phyloP scores from a whole-genome alignment of 2,329 filamentous ascomycete genomes.

The Alternaria triticimaculans region DNA sequence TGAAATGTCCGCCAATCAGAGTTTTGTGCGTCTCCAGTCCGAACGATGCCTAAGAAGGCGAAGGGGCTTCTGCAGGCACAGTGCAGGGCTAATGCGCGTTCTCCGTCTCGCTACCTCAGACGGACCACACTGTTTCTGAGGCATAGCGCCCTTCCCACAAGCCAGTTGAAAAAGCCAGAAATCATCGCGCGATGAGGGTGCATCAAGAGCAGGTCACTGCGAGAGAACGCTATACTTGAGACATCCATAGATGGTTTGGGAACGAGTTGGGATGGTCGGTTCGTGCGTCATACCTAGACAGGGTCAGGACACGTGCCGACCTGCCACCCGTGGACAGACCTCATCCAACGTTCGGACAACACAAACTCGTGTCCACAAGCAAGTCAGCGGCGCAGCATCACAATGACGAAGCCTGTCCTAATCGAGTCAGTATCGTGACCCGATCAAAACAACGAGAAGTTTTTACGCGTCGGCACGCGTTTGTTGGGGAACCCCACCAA shows the following conservation, averaged over 20 bases:
- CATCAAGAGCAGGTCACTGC: background rate
- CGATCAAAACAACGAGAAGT: background rate
- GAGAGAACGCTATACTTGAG: background rate
- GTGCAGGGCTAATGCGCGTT: conserved; percentile 4
- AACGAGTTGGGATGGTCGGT: background rate
- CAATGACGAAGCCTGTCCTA: background rate
- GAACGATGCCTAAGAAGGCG: background rate
- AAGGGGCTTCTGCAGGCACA: conserved; percentile 1
- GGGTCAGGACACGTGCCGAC: background rate
- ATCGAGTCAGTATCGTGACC: background rate
- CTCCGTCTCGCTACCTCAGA: conserved; percentile 5
- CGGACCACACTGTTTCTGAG: conserved; percentile 1
- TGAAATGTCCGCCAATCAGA: background rate
- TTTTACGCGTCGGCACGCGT: conserved; percentile 22
- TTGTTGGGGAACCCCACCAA: conserved; percentile 20
- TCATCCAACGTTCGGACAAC: background rate
- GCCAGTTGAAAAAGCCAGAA: background rate
- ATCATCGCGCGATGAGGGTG: background rate
- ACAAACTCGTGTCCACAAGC: background rate
- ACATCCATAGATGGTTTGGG: background rate
- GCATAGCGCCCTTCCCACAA: background rate
- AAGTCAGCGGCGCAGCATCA: background rate
- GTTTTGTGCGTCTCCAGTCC: background rate
- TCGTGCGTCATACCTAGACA: background rate
- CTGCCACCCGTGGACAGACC: background rate